These are phyloP conservation scores for Paramecium sexaurelia DNA, from an alignment of 73 alveolate species.

Conservation along the genomic window DNA sequence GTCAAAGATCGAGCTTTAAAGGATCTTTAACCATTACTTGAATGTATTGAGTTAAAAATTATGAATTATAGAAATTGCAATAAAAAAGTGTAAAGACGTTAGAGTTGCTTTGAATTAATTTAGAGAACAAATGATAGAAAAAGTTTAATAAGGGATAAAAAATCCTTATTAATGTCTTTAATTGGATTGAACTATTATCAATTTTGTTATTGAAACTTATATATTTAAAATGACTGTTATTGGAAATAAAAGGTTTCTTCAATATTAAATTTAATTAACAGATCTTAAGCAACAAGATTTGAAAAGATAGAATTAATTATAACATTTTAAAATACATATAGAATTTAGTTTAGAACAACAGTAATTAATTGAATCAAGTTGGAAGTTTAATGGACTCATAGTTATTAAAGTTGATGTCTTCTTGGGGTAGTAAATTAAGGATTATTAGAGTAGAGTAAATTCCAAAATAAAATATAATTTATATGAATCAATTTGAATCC, in stretches of 20 bases:
- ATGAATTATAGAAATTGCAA: constrained; percentile 35
- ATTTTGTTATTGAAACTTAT: neutral
- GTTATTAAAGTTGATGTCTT: no score
- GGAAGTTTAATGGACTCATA: no score
- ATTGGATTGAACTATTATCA: neutral
- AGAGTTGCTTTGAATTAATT: constrained; percentile 49
- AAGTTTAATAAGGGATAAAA: constrained; percentile 25
- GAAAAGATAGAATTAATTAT: neutral
- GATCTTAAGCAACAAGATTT: neutral
- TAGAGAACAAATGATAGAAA: constrained; percentile 61
- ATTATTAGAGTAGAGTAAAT: neutral
- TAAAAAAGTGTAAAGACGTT: constrained; percentile 23
- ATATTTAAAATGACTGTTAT: neutral
- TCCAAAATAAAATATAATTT: neutral
- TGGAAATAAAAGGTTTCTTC: no score
- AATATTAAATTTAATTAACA: neutral
- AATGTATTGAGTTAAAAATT: neutral
- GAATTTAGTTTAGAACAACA: neutral
- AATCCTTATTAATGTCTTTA: constrained; percentile 54
- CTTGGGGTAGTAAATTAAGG: neutral
- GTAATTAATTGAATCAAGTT: no score
- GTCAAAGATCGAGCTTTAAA: constrained; percentile 58
- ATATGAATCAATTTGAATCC: constrained; percentile 35
- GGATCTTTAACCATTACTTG: constrained; percentile 22
- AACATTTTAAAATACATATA: neutral